Evolutionary conservation across 2,329 filamentous ascomycete species (phyloP), one percentile per base, ranked within the genome.

Genomic region (Paramyrothecium roridum): DNA sequence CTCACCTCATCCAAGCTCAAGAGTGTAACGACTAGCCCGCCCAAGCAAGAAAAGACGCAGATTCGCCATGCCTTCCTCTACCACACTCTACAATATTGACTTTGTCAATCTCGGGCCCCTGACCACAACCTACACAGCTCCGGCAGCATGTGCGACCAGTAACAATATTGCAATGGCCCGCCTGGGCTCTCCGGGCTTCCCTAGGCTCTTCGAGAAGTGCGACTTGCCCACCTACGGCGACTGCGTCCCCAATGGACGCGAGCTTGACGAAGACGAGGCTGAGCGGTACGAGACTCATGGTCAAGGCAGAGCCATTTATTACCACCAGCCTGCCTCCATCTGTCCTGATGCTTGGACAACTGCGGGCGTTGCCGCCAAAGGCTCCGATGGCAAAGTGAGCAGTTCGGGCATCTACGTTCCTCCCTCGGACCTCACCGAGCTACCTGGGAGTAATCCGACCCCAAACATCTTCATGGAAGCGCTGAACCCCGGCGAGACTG

Each of bases 71-170:
- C 37, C 37, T 43, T 43, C 49, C 20, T 8, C 33, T 30, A 34
- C 49, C 16, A 17, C 49, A 3, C 49, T 51, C 49, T 51, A 26
- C 26, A 26, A 51, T 11, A 13, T 51, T 20, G 19, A 26, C 49
- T 51, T 51, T 20, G 33, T 51, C 49, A 51, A 51, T 30, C 49
- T 51, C 26, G 49, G 49, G 20, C 16, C 49, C 20, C 49, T 51
- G n/a, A 51, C 49, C 6, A 37, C 49, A 17, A 51, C 49, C 26
- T 51, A 40, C 16, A 20, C 49, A 3, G 22, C 49, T 20, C 49
- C 49, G 12, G n/a, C 49, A 19, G 49, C 49, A 34, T 51, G 49
- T 19, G 6, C 33, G n/a, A 40, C 49, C 30, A 33, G 33, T 6
- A 33, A 13, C 26, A 26, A 30, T 19, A 33, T 51, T 30, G 49